Base-by-base conservation (phyloP, 2,329 filamentous ascomycete genomes). In the Aureobasidium sp. region DNA sequence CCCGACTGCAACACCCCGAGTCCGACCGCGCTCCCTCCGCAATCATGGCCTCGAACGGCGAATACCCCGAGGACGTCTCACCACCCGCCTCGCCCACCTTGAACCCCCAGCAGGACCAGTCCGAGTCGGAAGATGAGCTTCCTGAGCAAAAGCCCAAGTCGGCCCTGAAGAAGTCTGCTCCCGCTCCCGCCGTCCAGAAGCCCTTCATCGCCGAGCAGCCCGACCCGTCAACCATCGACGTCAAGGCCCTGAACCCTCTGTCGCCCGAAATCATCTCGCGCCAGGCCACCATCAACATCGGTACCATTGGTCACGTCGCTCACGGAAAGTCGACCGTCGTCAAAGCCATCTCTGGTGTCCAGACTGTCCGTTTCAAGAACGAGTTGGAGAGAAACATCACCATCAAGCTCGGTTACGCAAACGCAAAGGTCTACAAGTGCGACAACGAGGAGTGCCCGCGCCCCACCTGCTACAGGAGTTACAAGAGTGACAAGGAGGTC, bases 331-430 rank as follows among this genome's bases (percentile, higher is more conserved):
- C 91, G 65, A 99, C 94, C 25, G 94, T 99, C 56, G 94, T 99
- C 71, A 99, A 99, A 84, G 94, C 94, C 71, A 97, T 99, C 71
- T 97, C 94, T 1, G 94, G 94, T 66, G 94, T 99, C 67, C 94
- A 99, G 84, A 99, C 94, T 20, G 94, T 99, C 73, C 87, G 94
- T 70, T 99, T 99, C 84, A 99, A 99, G 88, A 99, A 97, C 81
- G 94, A 99, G 80, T 81, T 97, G 79, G 95, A 97, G 80, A 85
- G 94, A 73, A 99, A 99, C 78, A 99, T 99, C 73, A 99, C 94
- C 72, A 99, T 99, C 83, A 99, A 99, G 86, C 85, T 99, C 71
- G 94, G 94, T 75, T 99, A 99, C 77, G 94, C 94, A 76, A 99
- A 99, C 77, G 94, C 94, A 71, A 97, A 99, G 80, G 92, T 99